Percentiles rank a stretch among this genome's conserved stretches.
Evolutionary conservation across 345 rosid genomes (phyloP).

Genomic region (Gynandropsis gynandra): DNA sequence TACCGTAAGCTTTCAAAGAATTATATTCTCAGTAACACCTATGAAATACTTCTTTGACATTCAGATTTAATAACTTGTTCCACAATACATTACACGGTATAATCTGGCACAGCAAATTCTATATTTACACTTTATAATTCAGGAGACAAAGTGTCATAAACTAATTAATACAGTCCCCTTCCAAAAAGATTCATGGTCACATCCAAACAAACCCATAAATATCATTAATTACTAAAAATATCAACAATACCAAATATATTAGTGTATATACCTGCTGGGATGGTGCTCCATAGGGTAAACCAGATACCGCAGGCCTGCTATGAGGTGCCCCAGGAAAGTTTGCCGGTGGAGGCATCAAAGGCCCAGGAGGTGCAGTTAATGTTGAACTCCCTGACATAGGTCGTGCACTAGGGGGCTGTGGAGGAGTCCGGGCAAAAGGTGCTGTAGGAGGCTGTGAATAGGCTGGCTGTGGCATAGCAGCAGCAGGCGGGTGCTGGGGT

Average conservation of each 20-base stretch:
- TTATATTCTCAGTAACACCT: too few relatives aligned
- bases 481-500: conserved; percentile 34
- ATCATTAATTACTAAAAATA: conserved; percentile 8
- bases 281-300: conserved; percentile 62
- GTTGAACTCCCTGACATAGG: conserved; percentile 37
- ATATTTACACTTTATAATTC: conserved; percentile 3
- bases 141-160: background rate
- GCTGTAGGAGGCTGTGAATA: conserved; percentile 43
- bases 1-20: too few relatives aligned
- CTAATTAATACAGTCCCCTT: conserved; percentile 9
- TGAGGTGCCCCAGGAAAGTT: conserved; percentile 44
- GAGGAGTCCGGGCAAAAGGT: conserved; percentile 37
- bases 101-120: conserved; percentile 2
- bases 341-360: conserved; percentile 34
- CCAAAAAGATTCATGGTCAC: background rate
- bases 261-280: conserved; percentile 41
- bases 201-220: conserved; percentile 1
- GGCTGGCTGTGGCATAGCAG: conserved; percentile 36
- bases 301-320: conserved; percentile 37
- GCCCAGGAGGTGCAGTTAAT: conserved; percentile 28
- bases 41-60: too few relatives aligned
- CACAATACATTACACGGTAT: conserved; percentile 11
- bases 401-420: conserved; percentile 40
- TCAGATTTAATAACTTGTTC: background rate
- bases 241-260: conserved; percentile 32